Conservation (phyloP, 2,329 filamentous ascomycete genomes). For the Verticillium longisporum region DNA sequence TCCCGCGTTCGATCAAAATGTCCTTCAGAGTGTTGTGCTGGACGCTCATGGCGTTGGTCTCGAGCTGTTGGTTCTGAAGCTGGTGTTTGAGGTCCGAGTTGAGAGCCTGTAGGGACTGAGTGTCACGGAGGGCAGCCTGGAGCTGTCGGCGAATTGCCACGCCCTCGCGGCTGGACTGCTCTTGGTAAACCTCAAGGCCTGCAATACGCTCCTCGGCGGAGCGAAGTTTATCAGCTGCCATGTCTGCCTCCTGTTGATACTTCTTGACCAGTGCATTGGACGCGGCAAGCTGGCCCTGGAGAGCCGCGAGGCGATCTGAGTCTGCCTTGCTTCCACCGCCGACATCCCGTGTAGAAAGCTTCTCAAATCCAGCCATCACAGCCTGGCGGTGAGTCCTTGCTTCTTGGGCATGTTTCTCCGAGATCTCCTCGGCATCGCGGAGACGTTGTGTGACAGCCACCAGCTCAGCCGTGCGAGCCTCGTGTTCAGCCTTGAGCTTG, state of each 20-base stretch:
- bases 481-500: slow-evolving; percentile 75
- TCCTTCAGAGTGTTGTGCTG: slow-evolving; percentile 93
- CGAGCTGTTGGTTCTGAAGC: slow-evolving; percentile 78
- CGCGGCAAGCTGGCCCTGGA: slow-evolving; percentile 73
- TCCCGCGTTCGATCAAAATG: slow-evolving; percentile 80
- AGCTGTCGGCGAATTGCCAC: slow-evolving; percentile 85
- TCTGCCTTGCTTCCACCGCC: slow-evolving; percentile 40
- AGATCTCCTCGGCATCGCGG: slow-evolving; percentile 79
- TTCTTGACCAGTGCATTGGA: slow-evolving; percentile 78
- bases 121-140: slow-evolving; percentile 75
- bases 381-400: slow-evolving; percentile 78
- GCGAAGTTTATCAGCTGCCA: slow-evolving; percentile 80
- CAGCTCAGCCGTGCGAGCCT: slow-evolving; percentile 71
- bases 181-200: slow-evolving; percentile 92
- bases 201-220: slow-evolving; percentile 95
- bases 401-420: slow-evolving; percentile 80
- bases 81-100: slow-evolving; percentile 79
- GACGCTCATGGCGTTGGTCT: slow-evolving; percentile 87
- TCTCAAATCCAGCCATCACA: slow-evolving; percentile 75
- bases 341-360: slow-evolving; percentile 52
- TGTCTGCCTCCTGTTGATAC: slow-evolving; percentile 83
- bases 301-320: slow-evolving; percentile 60
- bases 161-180: slow-evolving; percentile 90
- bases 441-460: slow-evolving; percentile 67
- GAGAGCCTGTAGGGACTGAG: slow-evolving; percentile 71